Evolutionary conservation across 2,329 filamentous ascomycete genomes (phyloP), one percentile per base, ranked within the genome.

Genomic region (Leptographium wingfieldii): DNA sequence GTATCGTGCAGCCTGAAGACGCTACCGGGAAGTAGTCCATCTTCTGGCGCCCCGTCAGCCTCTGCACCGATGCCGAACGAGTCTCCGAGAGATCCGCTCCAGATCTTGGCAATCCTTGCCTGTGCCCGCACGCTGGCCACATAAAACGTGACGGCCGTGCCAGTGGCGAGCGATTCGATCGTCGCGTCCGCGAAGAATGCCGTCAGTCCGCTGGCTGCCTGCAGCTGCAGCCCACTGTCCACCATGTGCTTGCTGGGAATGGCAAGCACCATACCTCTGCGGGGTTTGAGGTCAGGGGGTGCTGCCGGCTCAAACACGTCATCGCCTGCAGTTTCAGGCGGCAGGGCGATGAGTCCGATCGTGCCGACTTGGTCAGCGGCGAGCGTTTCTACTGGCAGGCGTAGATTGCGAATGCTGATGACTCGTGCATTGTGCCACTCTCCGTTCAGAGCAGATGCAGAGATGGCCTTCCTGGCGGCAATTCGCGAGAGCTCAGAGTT

Each of bases 331-430:
- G 16, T 22, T 52, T 31, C 22, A 10, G 27, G 12, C 38, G 56
- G n/a, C 38, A 16, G 75, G n/a, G 87, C 79, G 3, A 87, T 79
- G 57, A 97, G 76, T 0, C 92, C 92, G 59, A 99, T 81, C 0
- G 92, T 96, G 0, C 92, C 94, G 6, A 92, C 91, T 72, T 99
- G 92, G 11, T 90, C 90, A 19, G 85, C 80, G 57, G 85, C 80
- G 9, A 97, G 78, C 0, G 80, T 83, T 55, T 84, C 83, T 0
- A 96, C 91, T 0, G 92, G 90, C 3, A 96, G 77, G 5, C 92
- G 84, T 10, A 99, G 77, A 66, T 96, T 95, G 27, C 92, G 86
- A 52, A 96, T 85, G 66, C 92, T 97, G 53, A 89, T 85, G 58
- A 97, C 84, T 52, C 81, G 85, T 6, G 92, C 90, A 29, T 79